phyloP scores from a whole-genome alignment of 83 land plant genomes.

The Picea engelmannii region DNA sequence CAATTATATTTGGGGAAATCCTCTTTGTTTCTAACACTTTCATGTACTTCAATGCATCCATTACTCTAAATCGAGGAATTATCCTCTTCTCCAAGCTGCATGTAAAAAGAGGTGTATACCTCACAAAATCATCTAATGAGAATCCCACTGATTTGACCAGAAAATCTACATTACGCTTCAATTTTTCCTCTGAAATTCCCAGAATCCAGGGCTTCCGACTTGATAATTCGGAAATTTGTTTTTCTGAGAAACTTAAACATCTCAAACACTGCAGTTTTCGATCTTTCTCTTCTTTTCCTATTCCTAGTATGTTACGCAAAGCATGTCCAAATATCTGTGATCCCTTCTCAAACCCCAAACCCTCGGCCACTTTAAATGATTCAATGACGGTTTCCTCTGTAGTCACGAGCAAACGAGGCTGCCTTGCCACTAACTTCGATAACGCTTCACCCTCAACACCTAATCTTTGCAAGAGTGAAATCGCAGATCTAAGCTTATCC shows the following conservation, averaged over 20 bases:
- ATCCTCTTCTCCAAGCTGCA: constrained; percentile 17
- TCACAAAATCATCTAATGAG: background rate
- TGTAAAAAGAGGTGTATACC: background rate
- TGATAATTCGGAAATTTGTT: background rate
- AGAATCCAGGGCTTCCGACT: background rate
- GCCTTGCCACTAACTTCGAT: too few relatives aligned
- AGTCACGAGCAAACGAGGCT: too few relatives aligned
- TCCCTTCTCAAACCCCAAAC: background rate
- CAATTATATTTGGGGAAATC: background rate
- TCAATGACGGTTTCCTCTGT: background rate
- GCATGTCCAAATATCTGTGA: background rate
- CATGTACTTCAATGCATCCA: constrained; percentile 21
- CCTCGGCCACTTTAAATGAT: background rate
- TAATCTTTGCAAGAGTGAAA: too few relatives aligned
- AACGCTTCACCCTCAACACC: too few relatives aligned
- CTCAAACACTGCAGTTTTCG: too few relatives aligned
- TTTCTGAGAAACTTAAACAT: too few relatives aligned
- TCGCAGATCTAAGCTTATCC: background rate
- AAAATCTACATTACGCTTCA: constrained; percentile 17
- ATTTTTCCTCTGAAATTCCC: constrained; percentile 17
- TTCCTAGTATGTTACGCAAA: background rate
- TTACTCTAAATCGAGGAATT: constrained; percentile 24
- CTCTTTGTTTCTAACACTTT: background rate
- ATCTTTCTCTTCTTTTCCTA: background rate
- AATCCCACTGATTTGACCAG: constrained; percentile 10